Base-by-base conservation (phyloP, 306 rosid species). In the Psophocarpus tetragonolobus region DNA sequence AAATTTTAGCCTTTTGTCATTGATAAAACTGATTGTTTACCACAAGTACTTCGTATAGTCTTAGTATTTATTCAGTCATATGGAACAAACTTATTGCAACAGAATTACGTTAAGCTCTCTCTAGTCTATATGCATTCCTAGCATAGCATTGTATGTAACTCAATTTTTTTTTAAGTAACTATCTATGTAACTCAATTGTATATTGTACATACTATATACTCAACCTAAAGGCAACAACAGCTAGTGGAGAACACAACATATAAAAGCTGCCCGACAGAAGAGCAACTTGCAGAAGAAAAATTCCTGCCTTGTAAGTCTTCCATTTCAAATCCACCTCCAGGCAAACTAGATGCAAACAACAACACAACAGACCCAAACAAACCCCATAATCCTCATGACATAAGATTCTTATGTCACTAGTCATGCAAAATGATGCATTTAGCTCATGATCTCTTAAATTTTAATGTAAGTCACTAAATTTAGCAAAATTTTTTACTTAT, bases 261-360 rank as follows among this genome's bases (percentile, higher is more conserved):
- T 0, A 58, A 21, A 35, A 45, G 51, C 60, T 60, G 6, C 30
- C 50, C 4, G 0, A 51, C 30, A 39, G 17, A 76, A 68, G 68
- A 39, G 30, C 20, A 26, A 61, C 7, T 6, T 4, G 20, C 39
- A 33, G 17, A 45, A 42, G 56, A 67, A 66, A 45, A 42, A 12
- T 57, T 20, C 33, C 3, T n/a, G 42, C n/a, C 33, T 18, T 32
- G 11, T 23, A 60, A 60, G 65, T 60, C 26, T 60, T 70, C 23
- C 77, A 8, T 1, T 23, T 47, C 54, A 44, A 30, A 42, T 44
- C 13, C 61, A 41, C 47, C 13, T 39, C 45, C 41, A 3, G 56
- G 29, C 21, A 35, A 71, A 35, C 66, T 61, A 26, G 78, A 71
- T 79, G 56, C 73, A 32, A 26, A 36, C 73, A 4, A 39, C 13